Conservation (phyloP, 192 early-diverging fungal species). For the Umbelopsis sp. region DNA sequence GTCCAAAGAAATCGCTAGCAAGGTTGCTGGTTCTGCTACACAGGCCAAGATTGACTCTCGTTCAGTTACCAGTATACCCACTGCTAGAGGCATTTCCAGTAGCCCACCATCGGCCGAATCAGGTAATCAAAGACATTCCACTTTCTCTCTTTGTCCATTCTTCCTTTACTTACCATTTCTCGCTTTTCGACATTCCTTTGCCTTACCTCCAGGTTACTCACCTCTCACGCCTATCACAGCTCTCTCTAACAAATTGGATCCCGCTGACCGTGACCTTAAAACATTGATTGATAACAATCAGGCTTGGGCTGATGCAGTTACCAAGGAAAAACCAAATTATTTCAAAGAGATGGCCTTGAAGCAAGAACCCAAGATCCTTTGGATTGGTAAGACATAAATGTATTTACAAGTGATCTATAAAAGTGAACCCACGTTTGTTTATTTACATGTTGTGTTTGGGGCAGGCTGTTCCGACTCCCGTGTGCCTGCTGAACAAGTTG, state of each 20-base stretch:
- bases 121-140: background rate
- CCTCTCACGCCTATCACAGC: constrained; percentile 9
- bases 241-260: constrained; percentile 26
- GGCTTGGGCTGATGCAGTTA: constrained; percentile 61
- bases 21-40: background rate
- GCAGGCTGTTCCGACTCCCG: constrained; percentile 92
- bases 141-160: background rate
- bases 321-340: constrained; percentile 63
- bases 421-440: background rate
- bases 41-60: background rate
- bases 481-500: constrained; percentile 81
- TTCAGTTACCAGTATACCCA: background rate
- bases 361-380: constrained; percentile 86
- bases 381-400: constrained; percentile 83
- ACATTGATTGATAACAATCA: constrained; percentile 57
- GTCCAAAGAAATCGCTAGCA: constrained; percentile 12
- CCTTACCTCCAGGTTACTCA: background rate
- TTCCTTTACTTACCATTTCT: background rate
- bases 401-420: no score
- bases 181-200: background rate
- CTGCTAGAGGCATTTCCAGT: background rate
- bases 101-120: background rate
- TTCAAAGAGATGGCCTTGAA: constrained; percentile 71
- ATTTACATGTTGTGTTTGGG: background rate
- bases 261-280: constrained; percentile 21